Evolutionary conservation across 2,329 filamentous ascomycete species (phyloP).

Genomic region (Madurella mycetomatis): DNA sequence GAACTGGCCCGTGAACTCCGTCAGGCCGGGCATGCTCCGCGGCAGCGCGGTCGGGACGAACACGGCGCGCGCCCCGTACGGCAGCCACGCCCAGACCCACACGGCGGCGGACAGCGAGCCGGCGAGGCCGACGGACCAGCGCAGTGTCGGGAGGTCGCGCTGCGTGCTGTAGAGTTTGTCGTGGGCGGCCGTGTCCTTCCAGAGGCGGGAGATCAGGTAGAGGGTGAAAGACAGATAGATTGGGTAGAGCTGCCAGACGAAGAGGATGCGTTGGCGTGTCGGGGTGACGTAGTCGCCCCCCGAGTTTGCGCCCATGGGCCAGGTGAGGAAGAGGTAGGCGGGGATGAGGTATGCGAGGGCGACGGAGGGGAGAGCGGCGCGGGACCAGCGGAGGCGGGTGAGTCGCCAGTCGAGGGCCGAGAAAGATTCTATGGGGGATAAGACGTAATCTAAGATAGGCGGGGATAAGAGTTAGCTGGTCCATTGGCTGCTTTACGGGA

Average conservation of each 20-base stretch:
- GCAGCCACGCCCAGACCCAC: conserved; percentile 9
- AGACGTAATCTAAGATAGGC: conserved; percentile 9
- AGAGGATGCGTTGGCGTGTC: conserved; percentile 6
- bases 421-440: conserved; percentile 19
- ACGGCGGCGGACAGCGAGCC: conserved; percentile 1
- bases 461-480: neutral
- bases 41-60: conserved; percentile 10
- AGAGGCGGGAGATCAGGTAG: neutral
- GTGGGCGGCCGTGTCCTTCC: conserved; percentile 4
- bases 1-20: conserved; percentile 9
- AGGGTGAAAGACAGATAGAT: conserved; percentile 6
- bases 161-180: conserved; percentile 7
- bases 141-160: conserved; percentile 14
- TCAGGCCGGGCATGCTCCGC: neutral
- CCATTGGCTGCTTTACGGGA: neutral
- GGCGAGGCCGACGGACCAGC: conserved; percentile 6
- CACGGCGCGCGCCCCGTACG: neutral
- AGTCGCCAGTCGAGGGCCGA: conserved; percentile 18
- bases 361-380: conserved; percentile 13
- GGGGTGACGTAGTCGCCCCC: neutral
- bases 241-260: conserved; percentile 18
- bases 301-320: no score
- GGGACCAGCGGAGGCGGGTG: conserved; percentile 7
- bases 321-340: conserved; percentile 4
- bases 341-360: conserved; percentile 14